Conservation (phyloP, 139 green algal species). For the Microglena sp. region DNA sequence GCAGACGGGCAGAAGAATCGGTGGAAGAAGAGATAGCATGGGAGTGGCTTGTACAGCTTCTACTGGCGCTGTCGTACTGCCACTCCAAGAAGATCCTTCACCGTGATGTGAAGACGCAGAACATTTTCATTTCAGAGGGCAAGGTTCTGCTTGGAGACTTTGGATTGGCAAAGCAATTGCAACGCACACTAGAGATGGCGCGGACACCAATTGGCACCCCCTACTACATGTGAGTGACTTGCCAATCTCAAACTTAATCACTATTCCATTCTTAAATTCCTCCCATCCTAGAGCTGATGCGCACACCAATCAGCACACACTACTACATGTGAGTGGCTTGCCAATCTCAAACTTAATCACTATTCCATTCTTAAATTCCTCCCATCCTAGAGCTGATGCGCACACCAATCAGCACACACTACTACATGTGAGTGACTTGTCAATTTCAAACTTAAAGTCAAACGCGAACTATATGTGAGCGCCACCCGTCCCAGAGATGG, state of each 20-base stretch:
- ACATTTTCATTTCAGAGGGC: slow-evolving; percentile 33
- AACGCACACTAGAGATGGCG: slow-evolving; percentile 32
- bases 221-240: slow-evolving; percentile 37
- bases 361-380: no score
- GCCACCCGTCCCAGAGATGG: no score
- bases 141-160: slow-evolving; percentile 44
- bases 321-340: no score
- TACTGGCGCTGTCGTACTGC: slow-evolving; percentile 31
- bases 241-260: background rate
- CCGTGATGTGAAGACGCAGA: slow-evolving; percentile 43
- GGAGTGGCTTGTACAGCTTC: slow-evolving; percentile 31
- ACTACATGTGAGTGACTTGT: no score
- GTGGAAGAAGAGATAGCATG: slow-evolving; percentile 22
- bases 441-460: no score
- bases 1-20: slow-evolving; percentile 11
- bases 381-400: no score
- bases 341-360: no score
- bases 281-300: no score
- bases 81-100: slow-evolving; percentile 40
- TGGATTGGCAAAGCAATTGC: slow-evolving; percentile 33
- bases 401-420: no score
- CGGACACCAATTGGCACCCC: slow-evolving; percentile 38
- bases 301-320: no score
- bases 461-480: no score
- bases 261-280: background rate